phyloP scores from a whole-genome alignment of 805 yeast genomes.

The Saturnispora galanensis region DNA sequence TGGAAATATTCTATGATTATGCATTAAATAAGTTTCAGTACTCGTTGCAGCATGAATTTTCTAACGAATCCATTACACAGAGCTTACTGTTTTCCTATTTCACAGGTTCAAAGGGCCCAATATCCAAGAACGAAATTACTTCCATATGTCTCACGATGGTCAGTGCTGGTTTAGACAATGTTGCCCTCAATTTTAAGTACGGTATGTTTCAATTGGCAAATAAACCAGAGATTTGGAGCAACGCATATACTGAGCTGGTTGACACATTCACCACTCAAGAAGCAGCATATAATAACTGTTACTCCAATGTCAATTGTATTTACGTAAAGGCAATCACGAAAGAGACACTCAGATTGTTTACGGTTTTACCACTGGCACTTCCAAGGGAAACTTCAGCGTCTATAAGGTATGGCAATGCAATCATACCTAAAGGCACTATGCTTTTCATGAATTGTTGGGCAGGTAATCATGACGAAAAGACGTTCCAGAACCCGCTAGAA shows the following conservation, averaged over 20 bases:
- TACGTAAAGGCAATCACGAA: slow-evolving; percentile 49
- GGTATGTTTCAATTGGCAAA: slow-evolving; percentile 43
- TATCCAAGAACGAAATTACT: slow-evolving; percentile 18
- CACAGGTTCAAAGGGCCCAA: slow-evolving; percentile 7
- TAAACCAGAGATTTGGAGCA: slow-evolving; percentile 32
- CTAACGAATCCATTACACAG: slow-evolving; percentile 10
- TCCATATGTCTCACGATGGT: slow-evolving; percentile 67
- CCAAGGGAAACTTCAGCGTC: slow-evolving; percentile 52
- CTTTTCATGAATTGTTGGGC: slow-evolving; percentile 61
- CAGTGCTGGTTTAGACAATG: slow-evolving; percentile 71
- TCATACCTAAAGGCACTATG: slow-evolving; percentile 47
- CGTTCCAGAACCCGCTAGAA: slow-evolving; percentile 34
- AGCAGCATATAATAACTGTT: slow-evolving; percentile 20
- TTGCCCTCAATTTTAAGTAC: slow-evolving; percentile 53
- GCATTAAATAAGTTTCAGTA: slow-evolving; percentile 12
- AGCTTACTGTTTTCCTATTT: slow-evolving; percentile 23
- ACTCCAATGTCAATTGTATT: slow-evolving; percentile 29
- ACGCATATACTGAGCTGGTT: slow-evolving; percentile 34
- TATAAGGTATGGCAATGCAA: slow-evolving; percentile 30
- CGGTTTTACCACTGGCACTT: slow-evolving; percentile 58
- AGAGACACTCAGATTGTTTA: slow-evolving; percentile 52
- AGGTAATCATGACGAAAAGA: slow-evolving; percentile 51
- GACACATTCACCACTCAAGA: slow-evolving; percentile 22
- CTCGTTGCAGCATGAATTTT: not conserved
- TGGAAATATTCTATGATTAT: slow-evolving; percentile 30